These are phyloP conservation scores for Pseudognaphalium luteoalbum DNA, from an alignment of 129 eudicot species.

Conservation along the genomic window DNA sequence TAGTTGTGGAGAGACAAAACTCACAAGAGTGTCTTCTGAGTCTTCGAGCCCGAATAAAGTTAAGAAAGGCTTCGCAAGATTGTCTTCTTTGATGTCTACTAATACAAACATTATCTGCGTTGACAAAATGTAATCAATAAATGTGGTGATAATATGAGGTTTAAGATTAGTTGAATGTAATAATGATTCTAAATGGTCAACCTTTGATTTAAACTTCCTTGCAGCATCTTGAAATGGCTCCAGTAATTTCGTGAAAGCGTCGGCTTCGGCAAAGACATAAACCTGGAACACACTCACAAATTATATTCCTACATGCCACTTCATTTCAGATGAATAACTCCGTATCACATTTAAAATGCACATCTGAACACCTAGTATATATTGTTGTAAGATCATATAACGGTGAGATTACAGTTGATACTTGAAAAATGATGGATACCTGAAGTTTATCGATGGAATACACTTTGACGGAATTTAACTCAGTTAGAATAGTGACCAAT, in stretches of 20 bases:
- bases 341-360: not conserved
- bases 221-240: slow-evolving; percentile 72
- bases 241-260: slow-evolving; percentile 59
- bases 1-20: slow-evolving; percentile 31
- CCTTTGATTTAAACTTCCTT: slow-evolving; percentile 77
- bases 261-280: slow-evolving; percentile 75
- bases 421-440: slow-evolving; percentile 41
- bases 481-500: slow-evolving; percentile 72
- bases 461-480: slow-evolving; percentile 80
- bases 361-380: slow-evolving; percentile 13
- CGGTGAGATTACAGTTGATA: not conserved
- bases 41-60: slow-evolving; percentile 89
- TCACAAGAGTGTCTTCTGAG: slow-evolving; percentile 73
- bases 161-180: not conserved
- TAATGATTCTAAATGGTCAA: slow-evolving; percentile 21
- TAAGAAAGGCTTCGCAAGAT: slow-evolving; percentile 90
- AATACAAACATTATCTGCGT: slow-evolving; percentile 79
- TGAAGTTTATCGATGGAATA: slow-evolving; percentile 69
- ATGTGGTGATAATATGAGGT: slow-evolving; percentile 14
- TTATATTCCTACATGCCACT: not conserved
- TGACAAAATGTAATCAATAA: slow-evolving; percentile 24
- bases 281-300: slow-evolving; percentile 45
- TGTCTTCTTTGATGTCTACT: slow-evolving; percentile 75
- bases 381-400: not conserved
- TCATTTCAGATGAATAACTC: not conserved